Evolutionary conservation across 139 green algal species (phyloP), one percentile per base, ranked within the genome.

Genomic region (Deuterostichococcus epilithicus): DNA sequence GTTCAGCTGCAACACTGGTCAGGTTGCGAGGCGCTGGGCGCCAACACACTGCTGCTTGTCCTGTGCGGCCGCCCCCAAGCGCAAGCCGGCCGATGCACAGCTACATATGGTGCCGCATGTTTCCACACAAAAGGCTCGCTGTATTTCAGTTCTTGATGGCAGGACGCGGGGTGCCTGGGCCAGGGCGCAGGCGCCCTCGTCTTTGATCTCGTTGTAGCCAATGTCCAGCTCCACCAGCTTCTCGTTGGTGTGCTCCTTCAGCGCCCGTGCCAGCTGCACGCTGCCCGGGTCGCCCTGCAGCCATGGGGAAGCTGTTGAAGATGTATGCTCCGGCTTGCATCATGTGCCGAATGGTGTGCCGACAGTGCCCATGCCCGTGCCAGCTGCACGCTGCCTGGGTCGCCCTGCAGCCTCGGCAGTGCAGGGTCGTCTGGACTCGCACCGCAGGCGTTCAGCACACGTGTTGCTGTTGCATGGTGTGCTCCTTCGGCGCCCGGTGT

Each of bases 191-290:
- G 95, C 95, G 13, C 95, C 95, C 52, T 99, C 94, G 82, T 99
- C 95, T 83, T 97, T 97, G 82, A 99, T 98, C 81, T 99, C 94
- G 74, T 99, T 99, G 87, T 99, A 99, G 0, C 95, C 96, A 67
- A 99, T 86, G 83, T 99, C 96, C 65, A 99, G 85, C 74, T 96
- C 92, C 22, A 37, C 71, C 58, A 99, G 83, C 65, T 86, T 80
- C 72, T 90, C 88, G 74, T 94, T 97, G 73, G 93, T 87, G 36
- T 91, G 83, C 68, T 91, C 85, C 79, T 85, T 84, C 71, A 90
- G 76, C 5, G 81, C 86, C 25, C 80, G 77, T 23, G 74, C 73
- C 42, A 90, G 60, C n/a, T 76, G 81, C 32, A 78, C 78, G 47
- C 83, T 84, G 33, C 85, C 82, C 75, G 76, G 47, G 68, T 42